Evolutionary conservation across 257 asterid species (phyloP), one percentile per base, ranked within the genome.

Genomic region (Jasminum sambac): DNA sequence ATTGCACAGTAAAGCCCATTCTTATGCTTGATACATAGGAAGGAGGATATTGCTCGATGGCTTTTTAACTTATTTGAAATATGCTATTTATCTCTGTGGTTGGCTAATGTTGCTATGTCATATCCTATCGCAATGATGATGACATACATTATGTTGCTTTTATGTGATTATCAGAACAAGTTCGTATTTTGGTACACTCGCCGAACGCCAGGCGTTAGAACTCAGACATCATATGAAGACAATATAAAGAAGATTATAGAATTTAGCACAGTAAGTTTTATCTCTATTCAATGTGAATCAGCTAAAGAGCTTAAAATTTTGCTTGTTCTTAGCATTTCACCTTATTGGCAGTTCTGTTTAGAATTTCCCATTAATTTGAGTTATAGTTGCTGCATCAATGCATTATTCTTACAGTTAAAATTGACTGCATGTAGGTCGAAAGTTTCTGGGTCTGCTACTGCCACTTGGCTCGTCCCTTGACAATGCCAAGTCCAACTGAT

Each of bases 131-230:
- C 69, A 5, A 9, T 77, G 52, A 23, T 68, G 23, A 16, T 43
- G 1, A 19, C 11, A n/a, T 43, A 55, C 39, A 42, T 70, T 63
- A 68, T 25, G 19, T 55, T 59, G 38, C 36, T 70, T 59, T 11
- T 42, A 37, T 76, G 68, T 61, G 71, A 76, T 82, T 62, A 74
- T 66, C 86, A 95, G 99, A 75, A 89, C 80, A 95, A 89, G 74
- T 91, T 85, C 74, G 89, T 88, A 11, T 88, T 89, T 71, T 95
- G 99, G 99, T 91, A 95, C 81, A 95, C 99, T 75, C 98, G 98
- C 46, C 93, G 96, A 69, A 88, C 95, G 60, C 98, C 97, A 37
- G 99, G 99, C 72, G 92, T 88, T 77, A 84, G 97, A 73, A 85
- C 86, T 34, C 98, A 89, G 63, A 80, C 92, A 55, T 87, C 98